These are phyloP conservation scores for Yamadazyma siamensis DNA, from an alignment of 1,139 yeast genomes.

Conservation along the genomic window DNA sequence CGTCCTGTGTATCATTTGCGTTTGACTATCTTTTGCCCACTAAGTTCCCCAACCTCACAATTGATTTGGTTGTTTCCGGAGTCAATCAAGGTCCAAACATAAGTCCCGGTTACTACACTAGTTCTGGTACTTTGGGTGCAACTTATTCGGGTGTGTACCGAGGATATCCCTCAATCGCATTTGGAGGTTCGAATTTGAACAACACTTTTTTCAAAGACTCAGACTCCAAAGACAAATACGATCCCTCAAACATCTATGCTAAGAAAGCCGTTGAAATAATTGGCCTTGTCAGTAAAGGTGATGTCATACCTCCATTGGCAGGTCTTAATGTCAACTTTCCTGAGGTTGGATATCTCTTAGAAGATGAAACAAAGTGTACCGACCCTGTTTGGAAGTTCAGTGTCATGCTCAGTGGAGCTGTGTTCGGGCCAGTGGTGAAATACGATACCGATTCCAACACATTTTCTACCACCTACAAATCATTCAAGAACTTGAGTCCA, in stretches of 20 bases:
- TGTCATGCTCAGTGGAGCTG: slow-evolving; percentile 37
- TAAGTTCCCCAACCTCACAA: slow-evolving; percentile 25
- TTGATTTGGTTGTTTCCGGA: slow-evolving; percentile 45
- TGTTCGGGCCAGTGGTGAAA: slow-evolving; percentile 23
- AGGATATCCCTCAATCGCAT: slow-evolving; percentile 32
- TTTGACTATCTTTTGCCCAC: slow-evolving; percentile 38
- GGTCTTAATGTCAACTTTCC: slow-evolving; percentile 52
- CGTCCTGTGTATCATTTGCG: slow-evolving; percentile 40
- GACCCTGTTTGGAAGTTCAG: slow-evolving; percentile 37
- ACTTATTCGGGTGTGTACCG: slow-evolving; percentile 38
- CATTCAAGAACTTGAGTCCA: slow-evolving; percentile 9
- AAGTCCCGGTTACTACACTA: slow-evolving; percentile 33
- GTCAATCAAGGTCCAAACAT: slow-evolving; percentile 45
- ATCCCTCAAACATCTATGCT: slow-evolving; percentile 41
- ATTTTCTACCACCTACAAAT: slow-evolving; percentile 8
- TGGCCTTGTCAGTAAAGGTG: slow-evolving; percentile 29
- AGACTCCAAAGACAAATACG: slow-evolving; percentile 23
- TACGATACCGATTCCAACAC: slow-evolving; percentile 19
- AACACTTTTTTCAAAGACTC: slow-evolving; percentile 43
- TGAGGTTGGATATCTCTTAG: slow-evolving; percentile 32
- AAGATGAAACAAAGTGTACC: slow-evolving; percentile 25
- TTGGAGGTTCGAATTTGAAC: slow-evolving; percentile 28
- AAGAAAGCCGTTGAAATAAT: slow-evolving; percentile 36
- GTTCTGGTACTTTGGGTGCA: slow-evolving; percentile 47
- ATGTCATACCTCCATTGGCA: slow-evolving; percentile 38